Base-by-base conservation (phyloP, 371 early-diverging fungal species). In the Catenaria anguillulae region DNA sequence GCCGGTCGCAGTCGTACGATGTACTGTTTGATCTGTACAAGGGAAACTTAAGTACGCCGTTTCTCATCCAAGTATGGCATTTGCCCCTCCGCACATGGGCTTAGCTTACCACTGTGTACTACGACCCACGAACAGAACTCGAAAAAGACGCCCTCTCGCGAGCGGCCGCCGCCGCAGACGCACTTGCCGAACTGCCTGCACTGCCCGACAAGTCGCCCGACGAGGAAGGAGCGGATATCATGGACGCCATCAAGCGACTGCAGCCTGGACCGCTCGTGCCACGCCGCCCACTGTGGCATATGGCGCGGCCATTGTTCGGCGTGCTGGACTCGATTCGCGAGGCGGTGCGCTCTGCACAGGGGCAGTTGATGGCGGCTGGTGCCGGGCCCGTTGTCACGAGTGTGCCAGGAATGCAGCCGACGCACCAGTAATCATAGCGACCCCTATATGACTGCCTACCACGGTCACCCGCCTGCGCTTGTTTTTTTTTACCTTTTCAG, bases 1-100 rank as follows among this genome's bases (percentile, higher is more conserved):
- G 89, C 15, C 76, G 90, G 60, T 80, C 86, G 36, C 77, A 82
- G 62, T 78, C 84, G 45, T 89, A 83, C 65, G 88, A 89, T 60
- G 77, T 83, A 2, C 67, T 89, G 34, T 70, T 86, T 48, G 75
- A 78, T 59, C 76, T 79, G 46, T 84, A 85, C 68, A 77, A 86
- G 70, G 76, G 75, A 70, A 87, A 73, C 82, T 82, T 59, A 70
- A 76, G 10, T 70, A 71, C 62, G 74, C 40, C 71, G 10, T 43
- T 43, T 43, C 73, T 46, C 66, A 73, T 62, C 73, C 76, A 43
- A 67, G 65, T 13, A 40, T 10, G 5, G 40, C 17, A n/a, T 66
- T 68, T 8, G 65, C 65, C 2, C 63, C 65, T 17, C 21, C 52
- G 1, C 12, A 8, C n/a, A 5, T 46, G 43, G 0, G 33, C 29